These are phyloP conservation scores for Ulota crispa DNA, from an alignment of 225 moss, liverwort and hornwort genomes.

Conservation along the genomic window DNA sequence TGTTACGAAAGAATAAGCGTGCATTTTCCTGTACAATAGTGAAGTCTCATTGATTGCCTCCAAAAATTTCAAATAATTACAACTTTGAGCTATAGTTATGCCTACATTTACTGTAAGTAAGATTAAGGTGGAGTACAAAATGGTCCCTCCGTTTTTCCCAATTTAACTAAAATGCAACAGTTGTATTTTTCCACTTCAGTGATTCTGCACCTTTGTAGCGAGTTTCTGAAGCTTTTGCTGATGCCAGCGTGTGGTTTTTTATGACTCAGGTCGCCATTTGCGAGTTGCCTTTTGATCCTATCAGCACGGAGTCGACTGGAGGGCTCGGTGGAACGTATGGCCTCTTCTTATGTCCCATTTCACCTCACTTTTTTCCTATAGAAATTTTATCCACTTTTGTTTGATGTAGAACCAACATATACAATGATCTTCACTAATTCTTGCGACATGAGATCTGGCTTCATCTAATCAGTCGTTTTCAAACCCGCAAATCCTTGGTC, in stretches of 20 bases:
- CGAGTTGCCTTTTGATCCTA: conserved; percentile 68
- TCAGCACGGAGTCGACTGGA: conserved; percentile 71
- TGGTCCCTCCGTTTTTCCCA: too few species aligned
- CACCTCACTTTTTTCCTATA: not conserved
- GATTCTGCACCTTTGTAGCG: not conserved
- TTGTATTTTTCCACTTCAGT: not conserved
- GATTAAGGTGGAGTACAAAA: too few species aligned
- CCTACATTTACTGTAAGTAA: too few species aligned
- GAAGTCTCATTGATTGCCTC: too few species aligned
- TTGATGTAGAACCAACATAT: not conserved
- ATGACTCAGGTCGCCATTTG: conserved; percentile 53
- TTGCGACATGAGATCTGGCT: too few species aligned
- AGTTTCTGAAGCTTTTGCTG: not conserved
- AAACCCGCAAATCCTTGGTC: too few species aligned
- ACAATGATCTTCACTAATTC: not conserved
- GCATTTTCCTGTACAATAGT: too few species aligned
- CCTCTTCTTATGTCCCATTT: not conserved
- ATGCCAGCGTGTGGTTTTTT: not conserved
- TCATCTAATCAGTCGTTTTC: too few species aligned
- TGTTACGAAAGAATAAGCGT: too few species aligned
- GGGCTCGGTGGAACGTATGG: conserved; percentile 85
- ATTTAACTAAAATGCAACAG: too few species aligned
- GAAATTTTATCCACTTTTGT: not conserved
- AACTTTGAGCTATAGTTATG: too few species aligned
- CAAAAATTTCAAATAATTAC: too few species aligned